A percentile compares a stretch with the other conserved stretches of the same genome.
phyloP scores from a whole-genome alignment of 1,284 basidiomycete genomes.

The Cutaneotrichosporon mucoides region DNA sequence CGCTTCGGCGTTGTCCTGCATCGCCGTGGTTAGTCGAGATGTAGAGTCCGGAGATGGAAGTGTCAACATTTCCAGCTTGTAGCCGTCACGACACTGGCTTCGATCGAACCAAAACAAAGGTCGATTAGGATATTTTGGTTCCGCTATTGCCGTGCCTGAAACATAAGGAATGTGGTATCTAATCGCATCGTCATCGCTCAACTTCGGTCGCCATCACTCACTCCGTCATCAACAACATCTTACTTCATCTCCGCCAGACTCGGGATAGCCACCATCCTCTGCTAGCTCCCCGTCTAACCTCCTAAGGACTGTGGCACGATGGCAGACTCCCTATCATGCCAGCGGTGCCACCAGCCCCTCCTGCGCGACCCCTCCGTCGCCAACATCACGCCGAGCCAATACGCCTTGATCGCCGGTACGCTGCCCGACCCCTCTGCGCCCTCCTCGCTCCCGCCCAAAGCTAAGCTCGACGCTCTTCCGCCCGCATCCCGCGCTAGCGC shows the following conservation, averaged over 20 bases:
- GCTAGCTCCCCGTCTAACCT: no score
- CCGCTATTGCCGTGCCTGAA: constrained; percentile 6
- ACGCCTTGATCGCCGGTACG: constrained; percentile 73
- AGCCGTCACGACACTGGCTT: not conserved
- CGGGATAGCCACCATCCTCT: no score
- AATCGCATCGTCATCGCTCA: constrained; percentile 1
- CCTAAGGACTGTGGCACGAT: not conserved
- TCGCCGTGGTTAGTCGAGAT: constrained; percentile 3
- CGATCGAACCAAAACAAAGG: not conserved
- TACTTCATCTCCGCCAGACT: no score
- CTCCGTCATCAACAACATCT: no score
- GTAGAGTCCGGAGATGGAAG: not conserved
- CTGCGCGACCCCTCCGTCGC: constrained; percentile 81
- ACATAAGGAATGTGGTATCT: not conserved
- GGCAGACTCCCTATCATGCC: constrained; percentile 32
- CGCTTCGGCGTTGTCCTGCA: constrained; percentile 2
- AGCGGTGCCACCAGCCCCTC: constrained; percentile 58
- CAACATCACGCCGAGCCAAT: constrained; percentile 75
- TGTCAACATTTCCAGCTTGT: not conserved
- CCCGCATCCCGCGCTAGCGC: constrained; percentile 50
- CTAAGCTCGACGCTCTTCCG: constrained; percentile 58
- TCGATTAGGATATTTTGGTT: not conserved
- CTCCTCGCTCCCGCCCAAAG: constrained; percentile 51
- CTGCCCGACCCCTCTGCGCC: constrained; percentile 52
- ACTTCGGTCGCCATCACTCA: no score